Conservation (phyloP, 2,329 filamentous ascomycete species). For the Pezicula radicicola region DNA sequence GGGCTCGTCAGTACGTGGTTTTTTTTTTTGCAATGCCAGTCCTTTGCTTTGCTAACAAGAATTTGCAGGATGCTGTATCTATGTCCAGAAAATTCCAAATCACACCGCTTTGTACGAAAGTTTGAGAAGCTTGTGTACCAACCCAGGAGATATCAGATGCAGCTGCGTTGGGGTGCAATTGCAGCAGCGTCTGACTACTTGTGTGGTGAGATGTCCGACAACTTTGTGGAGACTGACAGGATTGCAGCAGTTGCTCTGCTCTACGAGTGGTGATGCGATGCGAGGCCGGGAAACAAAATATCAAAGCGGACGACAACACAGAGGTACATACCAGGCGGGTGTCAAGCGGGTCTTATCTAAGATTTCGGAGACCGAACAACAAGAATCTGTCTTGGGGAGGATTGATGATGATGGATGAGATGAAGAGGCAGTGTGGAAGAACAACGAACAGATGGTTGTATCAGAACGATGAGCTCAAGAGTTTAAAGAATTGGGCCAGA, state of each 20-base stretch:
- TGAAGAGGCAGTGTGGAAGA: too few species aligned
- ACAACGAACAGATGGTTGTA: too few species aligned
- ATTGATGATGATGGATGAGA: too few species aligned
- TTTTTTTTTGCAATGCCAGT: not conserved
- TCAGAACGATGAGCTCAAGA: too few species aligned
- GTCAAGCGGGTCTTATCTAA: not conserved
- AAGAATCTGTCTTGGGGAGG: too few species aligned
- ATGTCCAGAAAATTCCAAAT: too few species aligned
- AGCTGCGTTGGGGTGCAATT: not conserved
- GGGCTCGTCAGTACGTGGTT: constrained; percentile 12
- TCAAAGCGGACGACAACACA: not conserved
- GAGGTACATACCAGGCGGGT: not conserved
- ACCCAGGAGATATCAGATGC: not conserved
- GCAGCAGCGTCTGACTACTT: not conserved
- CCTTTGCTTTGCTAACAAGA: constrained; percentile 10
- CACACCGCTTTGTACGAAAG: not conserved
- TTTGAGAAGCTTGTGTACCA: not conserved
- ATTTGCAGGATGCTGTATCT: not conserved
- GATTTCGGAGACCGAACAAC: too few species aligned
- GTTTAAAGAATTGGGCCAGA: too few species aligned
- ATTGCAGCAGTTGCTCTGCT: not conserved
- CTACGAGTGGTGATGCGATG: not conserved
- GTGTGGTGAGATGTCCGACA: not conserved
- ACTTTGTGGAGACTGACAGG: not conserved
- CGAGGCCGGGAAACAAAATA: not conserved